phyloP scores from a whole-genome alignment of 176 grass and related monocot species.

The Oryza officinalis region DNA sequence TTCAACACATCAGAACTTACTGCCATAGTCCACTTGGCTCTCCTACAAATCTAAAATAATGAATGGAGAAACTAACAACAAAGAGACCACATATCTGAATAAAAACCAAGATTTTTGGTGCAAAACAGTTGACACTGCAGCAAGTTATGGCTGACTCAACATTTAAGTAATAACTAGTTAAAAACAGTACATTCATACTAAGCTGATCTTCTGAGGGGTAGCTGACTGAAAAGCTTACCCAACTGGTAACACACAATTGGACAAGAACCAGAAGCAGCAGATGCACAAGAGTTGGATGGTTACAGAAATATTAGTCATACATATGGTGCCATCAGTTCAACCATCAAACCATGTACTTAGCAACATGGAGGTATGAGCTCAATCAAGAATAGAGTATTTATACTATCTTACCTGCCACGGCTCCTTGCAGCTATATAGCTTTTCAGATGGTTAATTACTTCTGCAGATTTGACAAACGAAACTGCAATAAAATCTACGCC shows the following conservation, averaged over 20 bases:
- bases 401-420: slow-evolving; percentile 57
- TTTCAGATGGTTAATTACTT: slow-evolving; percentile 95
- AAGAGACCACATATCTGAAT: background rate
- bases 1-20: background rate
- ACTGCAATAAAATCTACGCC: slow-evolving; percentile 98
- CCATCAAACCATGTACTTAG: background rate
- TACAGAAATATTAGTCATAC: background rate
- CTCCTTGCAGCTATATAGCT: slow-evolving; percentile 94
- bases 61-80: background rate
- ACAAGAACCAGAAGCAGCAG: background rate
- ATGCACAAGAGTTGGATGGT: background rate
- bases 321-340: background rate
- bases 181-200: background rate
- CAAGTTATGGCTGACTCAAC: background rate
- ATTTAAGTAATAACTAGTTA: slow-evolving; percentile 7
- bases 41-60: background rate
- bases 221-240: background rate
- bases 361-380: background rate
- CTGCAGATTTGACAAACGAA: slow-evolving; percentile 97
- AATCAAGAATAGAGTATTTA: slow-evolving; percentile 16
- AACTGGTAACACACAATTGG: background rate
- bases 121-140: background rate
- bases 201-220: background rate
- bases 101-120: background rate
- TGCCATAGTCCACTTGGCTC: background rate